Evolutionary conservation across 805 yeast genomes (phyloP), one percentile per base, ranked within the genome.

Genomic region (Pichia eremophila): DNA sequence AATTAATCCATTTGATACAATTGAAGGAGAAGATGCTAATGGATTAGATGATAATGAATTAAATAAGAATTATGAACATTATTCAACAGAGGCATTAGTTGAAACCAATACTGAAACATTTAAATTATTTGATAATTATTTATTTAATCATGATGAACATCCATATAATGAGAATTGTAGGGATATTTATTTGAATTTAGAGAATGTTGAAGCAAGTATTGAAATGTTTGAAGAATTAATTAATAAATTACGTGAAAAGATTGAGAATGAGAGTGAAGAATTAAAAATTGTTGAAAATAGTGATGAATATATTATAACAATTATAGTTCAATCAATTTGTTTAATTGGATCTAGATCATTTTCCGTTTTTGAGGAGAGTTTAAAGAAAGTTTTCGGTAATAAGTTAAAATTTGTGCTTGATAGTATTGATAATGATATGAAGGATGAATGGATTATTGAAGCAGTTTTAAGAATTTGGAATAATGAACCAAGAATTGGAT

Each of bases 311-410:
- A 62, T 82, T 36, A 69, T 85, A 17, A 77, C 83, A 29, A 66
- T 85, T 15, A 64, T 88, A 14, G 73, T 83, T 57, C 91, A 86
- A 58, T 72, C 83, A 0, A 73, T 87, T 45, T 84, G 91, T 41
- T 81, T 81, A 55, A 81, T 88, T 49, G 97, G 98, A 14, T 83
- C 88, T 42, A 76, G 97, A 60, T 90, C 97, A 0, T 74, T 90
- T 40, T 86, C 91, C 0, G 89, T 84, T 57, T 81, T 83, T 37
- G 77, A 76, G 51, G 77, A 75, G 43, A 78, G 77, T 9, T 66
- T 67, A 6, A 47, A 64, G 19, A 65, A 63, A 44, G 50, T 65
- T n/a, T 52, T 59, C 40, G 60, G 61, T 11, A 57, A 51, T 2
- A 65, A 44, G 52, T 58, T 43, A 52, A 58, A 36, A 58, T 57